phyloP scores from a whole-genome alignment of 805 yeast species.

The Metschnikowia orientalis region DNA sequence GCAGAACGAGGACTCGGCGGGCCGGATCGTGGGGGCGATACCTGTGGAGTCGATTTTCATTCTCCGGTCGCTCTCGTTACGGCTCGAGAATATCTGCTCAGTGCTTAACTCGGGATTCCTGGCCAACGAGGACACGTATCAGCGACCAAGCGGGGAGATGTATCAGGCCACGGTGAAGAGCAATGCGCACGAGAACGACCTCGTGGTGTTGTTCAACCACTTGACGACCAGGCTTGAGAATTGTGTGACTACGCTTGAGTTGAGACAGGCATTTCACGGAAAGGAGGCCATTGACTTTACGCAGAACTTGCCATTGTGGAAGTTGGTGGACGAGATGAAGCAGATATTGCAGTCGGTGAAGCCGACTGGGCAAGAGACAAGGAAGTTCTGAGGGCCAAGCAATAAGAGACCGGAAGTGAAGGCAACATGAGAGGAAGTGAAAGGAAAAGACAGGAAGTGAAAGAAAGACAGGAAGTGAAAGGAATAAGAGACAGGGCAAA shows the following conservation, averaged over 20 bases:
- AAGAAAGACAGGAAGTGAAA: too few species aligned
- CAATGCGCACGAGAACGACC: constrained; percentile 36
- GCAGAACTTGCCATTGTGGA: constrained; percentile 18
- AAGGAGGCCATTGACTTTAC: constrained; percentile 22
- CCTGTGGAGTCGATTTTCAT: constrained; percentile 45
- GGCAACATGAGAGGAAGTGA: too few species aligned
- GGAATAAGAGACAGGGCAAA: too few species aligned
- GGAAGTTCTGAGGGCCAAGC: too few species aligned
- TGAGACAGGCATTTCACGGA: constrained; percentile 30
- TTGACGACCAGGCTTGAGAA: constrained; percentile 67
- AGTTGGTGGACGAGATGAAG: constrained; percentile 25
- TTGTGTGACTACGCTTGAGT: constrained; percentile 36
- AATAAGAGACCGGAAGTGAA: too few species aligned
- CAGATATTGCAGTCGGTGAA: too few species aligned
- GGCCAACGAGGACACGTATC: constrained; percentile 24
- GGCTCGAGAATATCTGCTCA: constrained; percentile 57
- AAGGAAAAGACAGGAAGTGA: too few species aligned
- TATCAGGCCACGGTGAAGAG: constrained; percentile 19
- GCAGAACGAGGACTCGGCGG: constrained; percentile 15
- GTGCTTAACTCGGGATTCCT: constrained; percentile 41
- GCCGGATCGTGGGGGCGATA: constrained; percentile 35
- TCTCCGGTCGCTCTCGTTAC: constrained; percentile 51
- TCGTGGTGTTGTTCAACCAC: constrained; percentile 57
- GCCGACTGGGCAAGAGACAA: too few species aligned
- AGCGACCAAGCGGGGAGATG: constrained; percentile 23